A percentile compares a stretch with the other conserved stretches of the same genome.
These are phyloP conservation scores for Graphilbum ipis-grandicollis DNA, from an alignment of 2,329 filamentous ascomycete species.

Conservation along the genomic window DNA sequence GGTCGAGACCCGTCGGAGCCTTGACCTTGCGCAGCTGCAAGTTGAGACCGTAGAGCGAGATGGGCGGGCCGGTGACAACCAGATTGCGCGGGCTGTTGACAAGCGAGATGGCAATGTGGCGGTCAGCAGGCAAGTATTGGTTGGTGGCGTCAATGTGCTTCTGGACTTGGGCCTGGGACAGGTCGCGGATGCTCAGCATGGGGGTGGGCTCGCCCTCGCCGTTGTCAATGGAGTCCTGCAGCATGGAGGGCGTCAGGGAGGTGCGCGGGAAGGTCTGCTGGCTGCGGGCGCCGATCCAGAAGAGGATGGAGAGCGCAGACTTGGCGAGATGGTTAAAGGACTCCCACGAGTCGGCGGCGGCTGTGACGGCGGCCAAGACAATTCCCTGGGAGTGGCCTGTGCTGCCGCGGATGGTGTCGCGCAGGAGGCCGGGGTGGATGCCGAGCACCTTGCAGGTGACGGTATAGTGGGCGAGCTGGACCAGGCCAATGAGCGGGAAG, in stretches of 20 bases:
- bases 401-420: constrained; percentile 69
- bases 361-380: constrained; percentile 80
- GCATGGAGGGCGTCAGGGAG: constrained; percentile 74
- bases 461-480: constrained; percentile 89
- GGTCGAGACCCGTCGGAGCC: constrained; percentile 90
- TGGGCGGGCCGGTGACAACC: constrained; percentile 88
- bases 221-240: constrained; percentile 85
- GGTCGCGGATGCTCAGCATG: constrained; percentile 93
- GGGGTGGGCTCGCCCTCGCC: constrained; percentile 92
- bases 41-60: constrained; percentile 92
- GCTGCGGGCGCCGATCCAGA: constrained; percentile 95
- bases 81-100: constrained; percentile 95
- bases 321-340: constrained; percentile 67
- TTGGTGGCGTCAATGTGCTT: constrained; percentile 96
- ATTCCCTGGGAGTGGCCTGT: constrained; percentile 96
- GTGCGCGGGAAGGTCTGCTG: constrained; percentile 95
- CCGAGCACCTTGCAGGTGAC: constrained; percentile 87
- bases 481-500: constrained; percentile 86
- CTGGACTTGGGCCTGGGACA: constrained; percentile 75
- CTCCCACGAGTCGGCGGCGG: constrained; percentile 84
- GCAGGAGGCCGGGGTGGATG: constrained; percentile 72
- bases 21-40: constrained; percentile 91
- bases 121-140: constrained; percentile 79
- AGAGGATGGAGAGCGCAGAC: constrained; percentile 77
- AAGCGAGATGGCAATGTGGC: constrained; percentile 87